Evolutionary conservation across 805 yeast species (phyloP), one percentile per base, ranked within the genome.

Genomic region (Wickerhamiella cacticola): DNA sequence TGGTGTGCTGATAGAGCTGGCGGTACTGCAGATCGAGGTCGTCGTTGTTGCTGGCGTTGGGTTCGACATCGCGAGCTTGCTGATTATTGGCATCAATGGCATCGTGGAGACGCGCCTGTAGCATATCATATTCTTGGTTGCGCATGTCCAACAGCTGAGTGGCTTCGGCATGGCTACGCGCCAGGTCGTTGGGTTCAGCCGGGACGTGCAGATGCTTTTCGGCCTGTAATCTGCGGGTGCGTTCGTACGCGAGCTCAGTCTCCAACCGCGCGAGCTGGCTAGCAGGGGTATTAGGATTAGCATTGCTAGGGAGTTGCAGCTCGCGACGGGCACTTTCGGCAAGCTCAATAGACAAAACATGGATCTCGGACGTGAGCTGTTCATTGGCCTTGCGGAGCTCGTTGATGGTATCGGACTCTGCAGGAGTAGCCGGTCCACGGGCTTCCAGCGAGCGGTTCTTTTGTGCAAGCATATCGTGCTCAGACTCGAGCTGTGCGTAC

Each of bases 321-420:
- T 65, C 68, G 7, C 68, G 63, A 18, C 67, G 63, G 15, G 61
- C 53, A 3, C 66, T 52, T 49, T 65, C 69, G 10, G 66, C 66
- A 21, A 65, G 59, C 50, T 65, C 69, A 21, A 59, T 52, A 2
- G 66, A 58, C 15, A 65, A 59, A n/a, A 62, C 53, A 13, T 64
- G 52, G 18, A 65, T 52, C 39, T 65, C 68, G 18, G 62, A 60
- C 41, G 60, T 53, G 10, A 64, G 56, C 23, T 53, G 41, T 36
- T 43, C 46, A 44, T 59, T 55, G 46, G 53, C 46, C 10, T 43
- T 45, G 10, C 47, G 51, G 31, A 56, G 51, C 35, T 56, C 59
- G 16, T 47, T 41, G 24, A 51, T 25, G 24, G 46, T 16, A 8
- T 35, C 41, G 6, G 38, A 16, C 39, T 31, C 25, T 3, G 29